phyloP scores from a whole-genome alignment of 2,329 filamentous ascomycete genomes.

The Aspergillus piperis region DNA sequence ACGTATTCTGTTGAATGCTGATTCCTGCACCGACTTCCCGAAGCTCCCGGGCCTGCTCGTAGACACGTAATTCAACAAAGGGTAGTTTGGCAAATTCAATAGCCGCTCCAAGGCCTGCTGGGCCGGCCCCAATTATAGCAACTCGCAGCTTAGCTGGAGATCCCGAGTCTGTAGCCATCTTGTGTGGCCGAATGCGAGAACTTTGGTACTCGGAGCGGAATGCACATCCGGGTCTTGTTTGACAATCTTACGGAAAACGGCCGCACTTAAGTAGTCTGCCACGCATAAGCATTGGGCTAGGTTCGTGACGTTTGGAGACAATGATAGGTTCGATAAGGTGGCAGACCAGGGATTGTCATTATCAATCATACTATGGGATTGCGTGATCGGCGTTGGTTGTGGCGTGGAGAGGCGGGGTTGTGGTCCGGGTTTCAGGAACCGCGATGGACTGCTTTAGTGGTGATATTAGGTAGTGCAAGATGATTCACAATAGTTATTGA shows the following conservation, averaged over 20 bases:
- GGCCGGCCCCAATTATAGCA: conserved; percentile 18
- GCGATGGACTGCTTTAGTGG: too few relatives aligned
- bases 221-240: too few relatives aligned
- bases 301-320: not conserved
- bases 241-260: not conserved
- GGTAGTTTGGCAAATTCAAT: conserved; percentile 16
- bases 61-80: conserved; percentile 10
- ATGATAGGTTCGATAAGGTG: not conserved
- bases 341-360: not conserved
- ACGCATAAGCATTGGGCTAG: not conserved
- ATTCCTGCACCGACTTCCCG: conserved; percentile 16
- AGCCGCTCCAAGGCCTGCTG: conserved; percentile 16
- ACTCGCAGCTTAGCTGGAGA: conserved; percentile 7
- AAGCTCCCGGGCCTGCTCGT: conserved; percentile 15
- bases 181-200: too few relatives aligned
- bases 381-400: not conserved
- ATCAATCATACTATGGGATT: not conserved
- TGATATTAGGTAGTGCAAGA: too few relatives aligned
- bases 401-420: not conserved
- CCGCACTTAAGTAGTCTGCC: not conserved
- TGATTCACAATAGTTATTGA: too few relatives aligned
- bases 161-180: not conserved
- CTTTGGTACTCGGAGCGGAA: not conserved
- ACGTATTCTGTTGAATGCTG: conserved; percentile 17
- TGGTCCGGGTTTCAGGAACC: too few relatives aligned